These are phyloP conservation scores for Quercus mongolica DNA, from an alignment of 306 rosid species.

Conservation along the genomic window DNA sequence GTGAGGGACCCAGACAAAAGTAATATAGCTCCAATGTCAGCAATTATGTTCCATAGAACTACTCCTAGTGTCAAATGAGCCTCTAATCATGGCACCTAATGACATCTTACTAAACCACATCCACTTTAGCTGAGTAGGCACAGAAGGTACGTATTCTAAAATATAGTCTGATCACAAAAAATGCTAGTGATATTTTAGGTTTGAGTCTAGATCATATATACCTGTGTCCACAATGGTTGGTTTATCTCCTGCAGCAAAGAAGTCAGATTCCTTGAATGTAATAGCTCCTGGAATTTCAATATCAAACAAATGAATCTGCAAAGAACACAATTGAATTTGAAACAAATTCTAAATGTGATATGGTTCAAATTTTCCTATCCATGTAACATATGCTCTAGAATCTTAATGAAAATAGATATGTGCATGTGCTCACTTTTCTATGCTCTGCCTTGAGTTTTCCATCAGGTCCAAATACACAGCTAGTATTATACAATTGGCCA, in stretches of 20 bases:
- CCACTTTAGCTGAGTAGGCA: not conserved
- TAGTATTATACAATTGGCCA: too few relatives aligned
- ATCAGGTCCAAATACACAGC: too few relatives aligned
- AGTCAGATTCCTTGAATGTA: conserved; percentile 26
- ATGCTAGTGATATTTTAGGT: not conserved
- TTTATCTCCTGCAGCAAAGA: conserved; percentile 24
- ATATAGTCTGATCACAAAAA: not conserved
- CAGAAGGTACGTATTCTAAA: not conserved
- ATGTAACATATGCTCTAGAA: not conserved
- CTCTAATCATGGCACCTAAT: not conserved
- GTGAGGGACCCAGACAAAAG: rapidly evolving
- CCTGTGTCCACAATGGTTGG: conserved; percentile 38
- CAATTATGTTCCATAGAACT: too few relatives aligned
- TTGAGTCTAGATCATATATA: not conserved
- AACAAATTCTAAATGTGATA: not conserved
- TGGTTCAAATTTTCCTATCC: not conserved
- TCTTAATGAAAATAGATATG: not conserved
- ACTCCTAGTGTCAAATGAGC: too few relatives aligned
- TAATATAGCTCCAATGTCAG: too few relatives aligned
- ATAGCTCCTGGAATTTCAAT: conserved; percentile 32
- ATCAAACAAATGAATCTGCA: conserved; percentile 37
- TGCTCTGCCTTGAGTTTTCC: too few relatives aligned
- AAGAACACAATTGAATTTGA: not conserved
- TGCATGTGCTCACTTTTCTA: not conserved
- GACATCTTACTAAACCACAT: not conserved